Evolutionary conservation across 257 asterid species (phyloP).

Genomic region (Prunella vulgaris): DNA sequence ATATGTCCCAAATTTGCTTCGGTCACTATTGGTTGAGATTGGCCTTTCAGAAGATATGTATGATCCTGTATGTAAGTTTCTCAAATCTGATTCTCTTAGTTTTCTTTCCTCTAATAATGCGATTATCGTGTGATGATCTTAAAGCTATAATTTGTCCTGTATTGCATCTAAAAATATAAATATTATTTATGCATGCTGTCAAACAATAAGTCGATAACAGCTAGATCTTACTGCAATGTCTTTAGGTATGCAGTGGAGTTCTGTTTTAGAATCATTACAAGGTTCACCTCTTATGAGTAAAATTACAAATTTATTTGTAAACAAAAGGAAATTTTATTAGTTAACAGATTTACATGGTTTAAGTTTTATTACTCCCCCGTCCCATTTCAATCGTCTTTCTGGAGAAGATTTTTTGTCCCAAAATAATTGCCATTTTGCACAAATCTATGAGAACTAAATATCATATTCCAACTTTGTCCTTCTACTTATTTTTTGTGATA

Average conservation of each 20-base stretch:
- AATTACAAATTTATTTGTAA: too few relatives aligned
- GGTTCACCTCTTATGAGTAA: constrained; percentile 3
- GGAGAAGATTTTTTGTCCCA: too few relatives aligned
- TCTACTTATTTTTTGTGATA: too few relatives aligned
- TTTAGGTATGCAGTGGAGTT: neutral
- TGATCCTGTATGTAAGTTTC: constrained; percentile 92
- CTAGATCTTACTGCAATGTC: neutral
- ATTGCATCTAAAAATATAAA: neutral
- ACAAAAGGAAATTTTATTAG: neutral
- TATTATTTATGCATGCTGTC: neutral
- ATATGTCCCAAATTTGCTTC: constrained; percentile 49
- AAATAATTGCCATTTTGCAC: too few relatives aligned
- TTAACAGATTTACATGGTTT: constrained; percentile 1
- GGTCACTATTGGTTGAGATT: constrained; percentile 47
- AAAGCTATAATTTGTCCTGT: constrained; percentile 1
- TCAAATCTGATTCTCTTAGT: constrained; percentile 25
- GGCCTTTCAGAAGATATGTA: constrained; percentile 84
- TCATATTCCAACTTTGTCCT: too few relatives aligned
- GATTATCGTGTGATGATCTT: neutral
- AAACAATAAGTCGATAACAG: neutral
- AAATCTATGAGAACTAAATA: too few relatives aligned
- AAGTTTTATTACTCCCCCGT: neutral
- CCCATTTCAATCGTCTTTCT: too few relatives aligned
- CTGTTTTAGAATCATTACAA: neutral
- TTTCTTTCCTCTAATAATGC: constrained; percentile 11